phyloP scores from a whole-genome alignment of 1,139 yeast species.

The Yamadazyma diddensiae region DNA sequence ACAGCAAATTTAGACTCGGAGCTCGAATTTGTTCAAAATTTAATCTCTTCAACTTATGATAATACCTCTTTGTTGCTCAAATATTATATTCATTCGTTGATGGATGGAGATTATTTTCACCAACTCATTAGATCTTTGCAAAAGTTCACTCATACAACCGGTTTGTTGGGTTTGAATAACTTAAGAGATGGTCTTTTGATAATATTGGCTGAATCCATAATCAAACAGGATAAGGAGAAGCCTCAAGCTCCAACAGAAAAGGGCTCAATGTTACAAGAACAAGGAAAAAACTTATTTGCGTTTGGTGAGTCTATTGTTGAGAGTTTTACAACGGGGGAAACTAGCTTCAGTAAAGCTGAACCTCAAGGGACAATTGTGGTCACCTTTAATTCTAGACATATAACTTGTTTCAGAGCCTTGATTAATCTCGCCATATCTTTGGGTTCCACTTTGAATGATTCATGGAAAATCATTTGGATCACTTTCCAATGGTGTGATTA shows the following conservation, averaged over 20 bases:
- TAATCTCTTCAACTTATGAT: slow-evolving; percentile 44
- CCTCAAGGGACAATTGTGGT: background rate
- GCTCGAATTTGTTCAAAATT: slow-evolving; percentile 36
- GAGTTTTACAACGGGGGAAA: slow-evolving; percentile 21
- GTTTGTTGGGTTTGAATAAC: slow-evolving; percentile 56
- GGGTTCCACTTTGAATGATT: slow-evolving; percentile 63
- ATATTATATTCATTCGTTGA: slow-evolving; percentile 56
- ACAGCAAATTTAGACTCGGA: slow-evolving; percentile 29
- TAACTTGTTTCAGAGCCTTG: slow-evolving; percentile 76
- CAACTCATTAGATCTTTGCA: slow-evolving; percentile 68
- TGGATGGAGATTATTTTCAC: slow-evolving; percentile 69
- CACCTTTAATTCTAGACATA: slow-evolving; percentile 61
- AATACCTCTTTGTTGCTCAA: slow-evolving; percentile 47
- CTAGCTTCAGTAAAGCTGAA: slow-evolving; percentile 1
- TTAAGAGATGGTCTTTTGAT: slow-evolving; percentile 61
- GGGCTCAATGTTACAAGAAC: slow-evolving; percentile 19
- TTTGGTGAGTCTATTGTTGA: slow-evolving; percentile 65
- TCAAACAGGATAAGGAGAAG: slow-evolving; percentile 4
- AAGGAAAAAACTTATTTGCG: slow-evolving; percentile 39
- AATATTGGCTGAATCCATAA: slow-evolving; percentile 54
- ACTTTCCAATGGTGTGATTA: slow-evolving; percentile 77
- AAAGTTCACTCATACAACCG: slow-evolving; percentile 77
- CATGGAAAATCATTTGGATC: slow-evolving; percentile 69
- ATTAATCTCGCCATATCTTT: slow-evolving; percentile 73
- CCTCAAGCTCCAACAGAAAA: slow-evolving; percentile 4